Conservation (phyloP, 2,329 filamentous ascomycete genomes). For the Fusarium cyanostomum region DNA sequence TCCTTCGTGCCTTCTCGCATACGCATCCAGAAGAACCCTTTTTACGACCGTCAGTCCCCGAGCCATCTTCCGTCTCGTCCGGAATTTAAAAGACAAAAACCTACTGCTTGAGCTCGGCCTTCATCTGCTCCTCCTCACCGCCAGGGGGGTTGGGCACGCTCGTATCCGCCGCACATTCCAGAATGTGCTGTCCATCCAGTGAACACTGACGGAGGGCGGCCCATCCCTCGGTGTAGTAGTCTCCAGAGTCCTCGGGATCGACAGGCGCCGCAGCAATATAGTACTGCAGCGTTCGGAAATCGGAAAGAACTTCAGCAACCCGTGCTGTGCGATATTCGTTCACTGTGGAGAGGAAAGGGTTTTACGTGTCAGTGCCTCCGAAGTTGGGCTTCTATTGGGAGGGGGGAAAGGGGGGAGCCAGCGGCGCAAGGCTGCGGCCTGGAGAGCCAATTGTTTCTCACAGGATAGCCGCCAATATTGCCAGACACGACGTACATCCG, state of each 20-base stretch:
- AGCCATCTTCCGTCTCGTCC: background rate
- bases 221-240: constrained; percentile 73
- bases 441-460: constrained; percentile 11
- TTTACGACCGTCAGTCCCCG: constrained; percentile 11
- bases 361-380: constrained; percentile 33
- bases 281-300: constrained; percentile 70
- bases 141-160: constrained; percentile 63
- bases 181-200: constrained; percentile 70
- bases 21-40: constrained; percentile 69
- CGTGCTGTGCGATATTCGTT: constrained; percentile 68
- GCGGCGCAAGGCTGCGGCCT: constrained; percentile 1
- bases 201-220: constrained; percentile 68
- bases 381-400: background rate
- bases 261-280: constrained; percentile 67
- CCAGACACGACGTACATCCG: constrained; percentile 39
- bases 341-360: constrained; percentile 52
- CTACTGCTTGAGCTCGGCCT: constrained; percentile 71
- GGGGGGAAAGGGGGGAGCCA: background rate
- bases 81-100: constrained; percentile 37
- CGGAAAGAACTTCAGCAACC: constrained; percentile 69
- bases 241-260: constrained; percentile 63
- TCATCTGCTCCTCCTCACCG: constrained; percentile 67
- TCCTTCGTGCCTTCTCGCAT: constrained; percentile 68
- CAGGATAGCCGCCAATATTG: constrained; percentile 10
- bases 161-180: constrained; percentile 71